phyloP scores from a whole-genome alignment of 2,329 filamentous ascomycete genomes.

The Akanthomyces muscarius region DNA sequence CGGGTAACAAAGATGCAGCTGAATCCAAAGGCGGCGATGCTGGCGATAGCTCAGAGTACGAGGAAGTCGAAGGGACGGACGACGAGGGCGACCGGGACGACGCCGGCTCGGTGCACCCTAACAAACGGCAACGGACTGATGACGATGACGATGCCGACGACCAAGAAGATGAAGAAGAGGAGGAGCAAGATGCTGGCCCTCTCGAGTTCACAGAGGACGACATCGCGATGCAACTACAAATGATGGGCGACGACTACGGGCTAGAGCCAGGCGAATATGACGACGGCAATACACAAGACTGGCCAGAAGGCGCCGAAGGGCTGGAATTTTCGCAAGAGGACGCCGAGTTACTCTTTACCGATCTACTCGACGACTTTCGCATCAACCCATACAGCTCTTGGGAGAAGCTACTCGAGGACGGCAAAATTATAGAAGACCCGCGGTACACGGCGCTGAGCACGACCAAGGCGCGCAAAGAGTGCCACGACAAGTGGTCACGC shows the following conservation, averaged over 20 bases:
- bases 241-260: slow-evolving; percentile 83
- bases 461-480: slow-evolving; percentile 76
- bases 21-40: slow-evolving; percentile 17
- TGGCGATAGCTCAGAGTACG: slow-evolving; percentile 67
- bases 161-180: slow-evolving; percentile 56
- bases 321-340: slow-evolving; percentile 71
- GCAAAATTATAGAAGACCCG: slow-evolving; percentile 75
- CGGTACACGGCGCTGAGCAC: slow-evolving; percentile 81
- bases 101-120: slow-evolving; percentile 40
- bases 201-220: slow-evolving; percentile 92
- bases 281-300: slow-evolving; percentile 55
- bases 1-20: slow-evolving; percentile 20
- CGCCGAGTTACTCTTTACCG: slow-evolving; percentile 72
- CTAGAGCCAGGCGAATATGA: slow-evolving; percentile 74
- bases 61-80: slow-evolving; percentile 61
- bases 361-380: slow-evolving; percentile 75
- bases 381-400: slow-evolving; percentile 88
- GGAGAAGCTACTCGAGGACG: slow-evolving; percentile 84
- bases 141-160: slow-evolving; percentile 53
- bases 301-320: slow-evolving; percentile 69
- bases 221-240: slow-evolving; percentile 84
- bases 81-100: slow-evolving; percentile 43
- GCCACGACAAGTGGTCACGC: slow-evolving; percentile 78
- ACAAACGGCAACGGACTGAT: slow-evolving; percentile 59
- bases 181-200: slow-evolving; percentile 43